Evolutionary conservation across 2,329 filamentous ascomycete species (phyloP), one percentile per base, ranked within the genome.

Genomic region (Scedosporium boydii): DNA sequence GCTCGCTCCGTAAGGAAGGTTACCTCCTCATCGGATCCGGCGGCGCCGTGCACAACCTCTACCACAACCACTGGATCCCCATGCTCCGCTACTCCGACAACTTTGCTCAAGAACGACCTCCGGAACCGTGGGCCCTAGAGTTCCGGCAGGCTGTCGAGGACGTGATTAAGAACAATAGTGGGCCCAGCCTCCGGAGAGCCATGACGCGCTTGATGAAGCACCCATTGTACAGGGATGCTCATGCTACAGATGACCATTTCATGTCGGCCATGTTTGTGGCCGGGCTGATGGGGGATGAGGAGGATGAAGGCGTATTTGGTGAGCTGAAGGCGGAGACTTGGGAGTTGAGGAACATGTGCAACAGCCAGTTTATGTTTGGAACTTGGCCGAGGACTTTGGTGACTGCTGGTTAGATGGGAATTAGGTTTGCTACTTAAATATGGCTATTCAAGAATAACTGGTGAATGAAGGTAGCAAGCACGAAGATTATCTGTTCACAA

Each of bases 211-310:
- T 89, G 67, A 88, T 89, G 85, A 88, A 89, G 74, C 83, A 88
- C 68, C 86, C 86, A 0, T 75, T 77, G 57, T 89, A 81, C 68
- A 74, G 86, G 16, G 86, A 88, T 67, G 87, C 87, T 0, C 87
- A 89, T 72, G 86, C 78, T 0, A 89, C 87, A 0, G 87, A 90
- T 68, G 87, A 89, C 69, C 86, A 89, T 68, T 89, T 87, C 66
- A 88, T 89, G 82, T 75, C 85, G 0, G 78, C 82, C 3, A 75
- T 85, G 67, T 89, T 89, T 72, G 80, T 86, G 0, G 83, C 85
- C 0, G 87, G 87, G 1, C 75, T 80, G 3, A 76, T 75, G 12
- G 83, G 83, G 0, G 77, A 75, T 51, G 67, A 69, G 62, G 78
- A 78, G 29, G 81, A 83, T 42, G 48, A 55, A 21, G 59, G 48